Evolutionary conservation across 352 stramenopile genomes (phyloP).

Genomic region (Elongisporangium senticosum): DNA sequence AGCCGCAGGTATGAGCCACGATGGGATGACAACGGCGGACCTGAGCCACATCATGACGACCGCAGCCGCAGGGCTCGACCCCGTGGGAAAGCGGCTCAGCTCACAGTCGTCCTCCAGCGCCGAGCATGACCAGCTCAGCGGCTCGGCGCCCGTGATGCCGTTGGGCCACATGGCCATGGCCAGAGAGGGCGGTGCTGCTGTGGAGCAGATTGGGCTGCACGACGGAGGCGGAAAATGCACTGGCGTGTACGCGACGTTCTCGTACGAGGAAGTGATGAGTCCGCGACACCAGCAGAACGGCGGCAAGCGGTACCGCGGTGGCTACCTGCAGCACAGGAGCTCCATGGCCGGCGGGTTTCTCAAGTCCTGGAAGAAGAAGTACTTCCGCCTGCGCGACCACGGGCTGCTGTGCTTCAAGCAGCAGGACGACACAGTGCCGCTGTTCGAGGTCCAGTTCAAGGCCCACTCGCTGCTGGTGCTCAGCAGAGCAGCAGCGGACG

Average conservation of each 20-base stretch:
- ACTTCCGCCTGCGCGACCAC: constrained; percentile 64
- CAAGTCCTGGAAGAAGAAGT: constrained; percentile 66
- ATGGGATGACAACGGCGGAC: background rate
- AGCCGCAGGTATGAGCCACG: background rate
- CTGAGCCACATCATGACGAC: background rate
- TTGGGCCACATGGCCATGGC: background rate
- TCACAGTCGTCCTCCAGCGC: background rate
- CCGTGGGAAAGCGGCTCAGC: background rate
- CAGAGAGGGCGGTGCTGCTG: background rate
- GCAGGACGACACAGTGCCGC: constrained; percentile 29
- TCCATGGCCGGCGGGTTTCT: constrained; percentile 53
- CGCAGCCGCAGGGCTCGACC: background rate
- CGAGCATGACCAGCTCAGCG: background rate
- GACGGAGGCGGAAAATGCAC: background rate
- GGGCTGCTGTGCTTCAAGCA: constrained; percentile 60
- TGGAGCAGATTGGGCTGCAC: background rate
- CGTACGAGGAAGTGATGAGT: constrained; percentile 51
- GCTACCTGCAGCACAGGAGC: constrained; percentile 53
- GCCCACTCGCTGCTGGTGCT: constrained; percentile 27
- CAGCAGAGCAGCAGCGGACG: constrained; percentile 6
- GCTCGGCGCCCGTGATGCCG: background rate
- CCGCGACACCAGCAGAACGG: constrained; percentile 42
- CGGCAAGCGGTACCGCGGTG: constrained; percentile 48
- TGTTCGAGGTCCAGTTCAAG: constrained; percentile 65
- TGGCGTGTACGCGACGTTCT: constrained; percentile 13